Percentiles rank a stretch among this genome's conserved stretches.
phyloP scores from a whole-genome alignment of 495 filamentous ascomycete species.

The Podospora fimiseda region DNA sequence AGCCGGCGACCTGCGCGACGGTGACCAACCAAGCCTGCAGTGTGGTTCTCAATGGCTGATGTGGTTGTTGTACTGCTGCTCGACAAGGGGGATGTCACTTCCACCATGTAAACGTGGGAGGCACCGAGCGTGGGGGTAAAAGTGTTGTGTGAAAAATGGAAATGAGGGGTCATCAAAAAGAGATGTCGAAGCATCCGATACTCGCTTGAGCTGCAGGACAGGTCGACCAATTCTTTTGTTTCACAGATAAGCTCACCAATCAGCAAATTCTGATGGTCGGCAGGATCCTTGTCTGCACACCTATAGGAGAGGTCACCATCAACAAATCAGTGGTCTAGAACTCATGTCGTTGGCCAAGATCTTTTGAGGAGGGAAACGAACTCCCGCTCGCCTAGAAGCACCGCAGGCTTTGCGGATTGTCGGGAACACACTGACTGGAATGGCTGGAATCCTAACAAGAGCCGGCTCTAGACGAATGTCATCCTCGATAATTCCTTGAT shows the following conservation, averaged over 20 bases:
- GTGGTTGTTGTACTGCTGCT: neutral
- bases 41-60: neutral
- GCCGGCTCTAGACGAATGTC: too few relatives aligned
- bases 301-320: neutral
- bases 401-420: neutral
- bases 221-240: neutral
- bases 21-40: neutral
- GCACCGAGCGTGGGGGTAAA: conserved; percentile 1
- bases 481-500: too few relatives aligned
- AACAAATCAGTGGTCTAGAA: neutral
- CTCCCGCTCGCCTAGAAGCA: neutral
- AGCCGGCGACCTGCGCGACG: neutral
- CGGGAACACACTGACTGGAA: too few relatives aligned
- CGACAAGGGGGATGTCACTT: neutral
- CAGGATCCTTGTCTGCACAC: too few relatives aligned
- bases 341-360: neutral
- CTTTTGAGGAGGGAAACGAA: neutral
- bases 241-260: conserved; percentile 1
- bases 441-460: too few relatives aligned
- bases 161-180: conserved; percentile 2
- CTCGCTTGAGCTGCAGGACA: conserved; percentile 7
- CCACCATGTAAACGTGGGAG: neutral
- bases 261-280: too few relatives aligned
- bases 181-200: neutral
- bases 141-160: conserved; percentile 1